These are phyloP conservation scores for Rhodotorula sp. DNA, from an alignment of 1,284 basidiomycete species.

Conservation along the genomic window DNA sequence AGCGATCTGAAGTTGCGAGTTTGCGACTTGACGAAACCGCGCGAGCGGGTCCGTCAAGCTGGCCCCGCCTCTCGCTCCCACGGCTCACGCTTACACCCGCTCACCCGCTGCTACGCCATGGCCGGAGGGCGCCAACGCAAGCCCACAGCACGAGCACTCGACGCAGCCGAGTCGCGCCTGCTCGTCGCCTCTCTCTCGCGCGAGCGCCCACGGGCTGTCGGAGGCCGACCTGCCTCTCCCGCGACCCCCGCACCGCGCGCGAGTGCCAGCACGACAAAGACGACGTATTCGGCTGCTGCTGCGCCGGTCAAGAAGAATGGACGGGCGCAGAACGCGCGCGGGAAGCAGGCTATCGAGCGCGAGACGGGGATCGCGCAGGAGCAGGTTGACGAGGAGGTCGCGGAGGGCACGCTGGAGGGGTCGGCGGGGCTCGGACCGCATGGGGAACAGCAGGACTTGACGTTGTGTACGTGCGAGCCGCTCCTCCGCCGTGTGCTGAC, in stretches of 20 bases:
- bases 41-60: neutral
- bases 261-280: neutral
- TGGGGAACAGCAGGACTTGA: slow-evolving; percentile 27
- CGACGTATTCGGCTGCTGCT: neutral
- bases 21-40: no score
- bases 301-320: slow-evolving; percentile 30
- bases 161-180: slow-evolving; percentile 19
- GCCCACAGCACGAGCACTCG: slow-evolving; percentile 24
- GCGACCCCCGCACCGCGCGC: neutral
- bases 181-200: slow-evolving; percentile 3
- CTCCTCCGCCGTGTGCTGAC: fast-evolving
- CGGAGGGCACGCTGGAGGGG: neutral
- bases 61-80: neutral
- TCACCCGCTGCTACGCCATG: neutral
- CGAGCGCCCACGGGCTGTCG: neutral
- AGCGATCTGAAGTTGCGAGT: no score
- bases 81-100: neutral
- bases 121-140: slow-evolving; percentile 22
- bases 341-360: slow-evolving; percentile 9
- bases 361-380: slow-evolving; percentile 8
- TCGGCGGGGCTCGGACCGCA: neutral
- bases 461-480: slow-evolving; percentile 28
- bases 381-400: slow-evolving; percentile 4
- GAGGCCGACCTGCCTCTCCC: neutral
- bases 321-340: slow-evolving; percentile 16